Percentiles rank a stretch among this genome's conserved stretches.
phyloP scores from a whole-genome alignment of 305 asterid species.

The Fraxinus angustifolia region DNA sequence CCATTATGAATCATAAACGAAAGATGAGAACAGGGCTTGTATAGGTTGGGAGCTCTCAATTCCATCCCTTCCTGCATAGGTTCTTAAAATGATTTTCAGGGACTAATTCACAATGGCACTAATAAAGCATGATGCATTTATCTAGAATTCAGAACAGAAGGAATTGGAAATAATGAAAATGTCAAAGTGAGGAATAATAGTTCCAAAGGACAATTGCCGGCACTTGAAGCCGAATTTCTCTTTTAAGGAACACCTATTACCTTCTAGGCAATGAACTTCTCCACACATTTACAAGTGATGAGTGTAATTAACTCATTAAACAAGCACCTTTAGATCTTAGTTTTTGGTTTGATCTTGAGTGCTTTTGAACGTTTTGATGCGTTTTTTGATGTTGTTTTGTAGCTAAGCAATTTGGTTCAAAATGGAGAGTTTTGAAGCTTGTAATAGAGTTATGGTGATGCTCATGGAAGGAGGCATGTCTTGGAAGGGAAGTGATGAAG shows the following conservation, averaged over 20 bases:
- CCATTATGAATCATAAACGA: slow-evolving; percentile 5
- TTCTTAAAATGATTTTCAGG: background rate
- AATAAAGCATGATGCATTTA: background rate
- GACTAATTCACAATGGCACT: background rate
- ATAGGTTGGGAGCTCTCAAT: background rate
- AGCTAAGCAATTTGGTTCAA: no score
- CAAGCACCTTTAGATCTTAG: no score
- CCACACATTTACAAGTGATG: background rate
- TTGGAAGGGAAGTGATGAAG: no score
- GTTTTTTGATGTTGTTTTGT: no score
- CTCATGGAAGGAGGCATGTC: no score
- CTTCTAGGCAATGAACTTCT: background rate
- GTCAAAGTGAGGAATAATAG: background rate
- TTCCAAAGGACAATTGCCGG: background rate
- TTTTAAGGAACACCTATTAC: background rate
- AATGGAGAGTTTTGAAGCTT: no score
- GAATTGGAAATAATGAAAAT: background rate
- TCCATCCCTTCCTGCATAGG: background rate
- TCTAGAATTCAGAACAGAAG: background rate
- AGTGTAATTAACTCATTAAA: no score
- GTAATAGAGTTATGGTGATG: no score
- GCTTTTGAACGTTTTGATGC: no score
- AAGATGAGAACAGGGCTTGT: background rate
- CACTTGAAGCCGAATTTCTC: background rate
- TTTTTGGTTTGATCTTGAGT: no score